Conservation (phyloP, 1,284 basidiomycete genomes). For the Tranzscheliella williamsii region DNA sequence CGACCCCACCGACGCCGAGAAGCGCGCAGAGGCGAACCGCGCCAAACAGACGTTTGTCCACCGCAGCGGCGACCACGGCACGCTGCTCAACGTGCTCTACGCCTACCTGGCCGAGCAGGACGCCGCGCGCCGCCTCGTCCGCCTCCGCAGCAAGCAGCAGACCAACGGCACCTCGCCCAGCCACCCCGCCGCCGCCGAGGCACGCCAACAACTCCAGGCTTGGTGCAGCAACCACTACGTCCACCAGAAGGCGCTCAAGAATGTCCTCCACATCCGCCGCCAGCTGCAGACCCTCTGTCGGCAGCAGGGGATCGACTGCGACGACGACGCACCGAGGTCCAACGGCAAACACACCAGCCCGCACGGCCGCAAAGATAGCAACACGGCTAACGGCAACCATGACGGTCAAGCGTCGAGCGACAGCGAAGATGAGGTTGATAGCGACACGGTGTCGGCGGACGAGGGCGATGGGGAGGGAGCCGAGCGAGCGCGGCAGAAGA, state of each 20-base stretch:
- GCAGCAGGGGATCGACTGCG: slow-evolving; percentile 47
- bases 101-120: slow-evolving; percentile 47
- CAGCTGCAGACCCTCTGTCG: slow-evolving; percentile 50
- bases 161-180: not conserved
- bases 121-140: slow-evolving; percentile 3
- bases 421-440: not conserved
- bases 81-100: slow-evolving; percentile 55
- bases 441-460: not conserved
- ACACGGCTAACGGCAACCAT: not conserved
- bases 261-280: slow-evolving; percentile 48
- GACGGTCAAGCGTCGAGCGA: not conserved
- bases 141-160: slow-evolving; percentile 5
- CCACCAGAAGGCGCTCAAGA: slow-evolving; percentile 47
- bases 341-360: not conserved
- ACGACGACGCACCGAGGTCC: slow-evolving; percentile 16
- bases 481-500: not conserved
- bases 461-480: slow-evolving; percentile 2
- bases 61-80: slow-evolving; percentile 53
- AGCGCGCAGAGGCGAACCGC: slow-evolving; percentile 46
- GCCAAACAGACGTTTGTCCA: slow-evolving; percentile 61
- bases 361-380: not conserved
- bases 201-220: slow-evolving; percentile 61
- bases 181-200: not conserved
- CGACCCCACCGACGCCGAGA: slow-evolving; percentile 41
- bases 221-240: slow-evolving; percentile 57